Conservation (phyloP, 257 asterid species). For the Capsicum chinense region DNA sequence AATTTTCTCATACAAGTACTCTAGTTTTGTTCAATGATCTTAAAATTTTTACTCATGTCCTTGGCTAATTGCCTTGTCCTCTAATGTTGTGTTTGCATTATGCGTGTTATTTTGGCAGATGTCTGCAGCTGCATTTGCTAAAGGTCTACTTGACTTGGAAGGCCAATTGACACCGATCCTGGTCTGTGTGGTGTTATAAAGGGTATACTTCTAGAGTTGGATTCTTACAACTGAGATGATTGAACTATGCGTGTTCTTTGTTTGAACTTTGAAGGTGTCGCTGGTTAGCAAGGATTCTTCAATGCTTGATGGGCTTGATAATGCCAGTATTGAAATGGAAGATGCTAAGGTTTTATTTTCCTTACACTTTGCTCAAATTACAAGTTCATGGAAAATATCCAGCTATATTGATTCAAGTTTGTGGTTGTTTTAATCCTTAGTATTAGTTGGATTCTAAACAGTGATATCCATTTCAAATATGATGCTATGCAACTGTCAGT, state of each 20-base stretch:
- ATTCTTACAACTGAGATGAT: constrained; percentile 12
- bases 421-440: not conserved
- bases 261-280: constrained; percentile 64
- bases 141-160: constrained; percentile 97
- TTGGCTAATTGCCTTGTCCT: constrained; percentile 1
- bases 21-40: not conserved
- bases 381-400: constrained; percentile 8
- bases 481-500: not conserved
- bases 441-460: not conserved
- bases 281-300: constrained; percentile 99
- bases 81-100: constrained; percentile 20
- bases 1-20: constrained; percentile 22
- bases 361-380: constrained; percentile 7
- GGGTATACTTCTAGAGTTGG: constrained; percentile 4
- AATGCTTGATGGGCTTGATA: constrained; percentile 96
- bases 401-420: constrained; percentile 11
- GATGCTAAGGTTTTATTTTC: constrained; percentile 83
- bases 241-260: not conserved
- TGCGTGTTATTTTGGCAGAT: constrained; percentile 51
- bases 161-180: constrained; percentile 95
- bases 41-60: constrained; percentile 27
- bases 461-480: constrained; percentile 3
- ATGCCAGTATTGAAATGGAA: constrained; percentile 88
- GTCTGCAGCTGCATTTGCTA: constrained; percentile 99
- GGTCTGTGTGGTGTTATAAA: constrained; percentile 55